A percentile compares a stretch with the other conserved stretches of the same genome.
Conservation (phyloP, 2,329 filamentous ascomycete genomes). For the Nemania sp. region DNA sequence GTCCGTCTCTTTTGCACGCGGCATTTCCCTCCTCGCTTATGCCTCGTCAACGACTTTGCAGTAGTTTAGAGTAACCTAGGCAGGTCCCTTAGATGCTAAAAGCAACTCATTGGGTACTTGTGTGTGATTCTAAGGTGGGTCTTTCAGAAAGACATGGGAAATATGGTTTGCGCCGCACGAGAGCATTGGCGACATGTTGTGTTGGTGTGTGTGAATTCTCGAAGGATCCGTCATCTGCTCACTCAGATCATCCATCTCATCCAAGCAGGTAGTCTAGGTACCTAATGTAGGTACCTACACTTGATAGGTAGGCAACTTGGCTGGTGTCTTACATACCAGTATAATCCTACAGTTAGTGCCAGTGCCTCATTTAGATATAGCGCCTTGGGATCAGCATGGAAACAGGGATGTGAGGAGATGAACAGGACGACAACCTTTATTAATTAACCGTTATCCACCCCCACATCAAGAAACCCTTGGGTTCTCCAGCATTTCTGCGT, state of each 20-base stretch:
- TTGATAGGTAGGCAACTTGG: no score
- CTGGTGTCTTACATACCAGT: slow-evolving; percentile 1
- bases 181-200: no score
- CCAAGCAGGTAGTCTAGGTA: slow-evolving; percentile 1
- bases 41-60: slow-evolving; percentile 4
- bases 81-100: not conserved
- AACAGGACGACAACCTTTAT: not conserved
- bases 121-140: no score
- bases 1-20: not conserved
- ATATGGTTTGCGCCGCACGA: no score
- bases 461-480: slow-evolving; percentile 14
- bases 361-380: slow-evolving; percentile 12
- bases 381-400: slow-evolving; percentile 13
- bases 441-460: slow-evolving; percentile 26
- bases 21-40: slow-evolving; percentile 7
- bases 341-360: slow-evolving; percentile 22
- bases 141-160: no score
- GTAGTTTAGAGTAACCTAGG: not conserved
- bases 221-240: not conserved
- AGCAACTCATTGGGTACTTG: no score
- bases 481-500: slow-evolving; percentile 1
- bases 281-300: no score
- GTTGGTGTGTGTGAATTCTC: not conserved
- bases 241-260: not conserved
- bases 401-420: slow-evolving; percentile 7